Conservation (phyloP, 768 basidiomycete species). For the Lactarius deliciosus region DNA sequence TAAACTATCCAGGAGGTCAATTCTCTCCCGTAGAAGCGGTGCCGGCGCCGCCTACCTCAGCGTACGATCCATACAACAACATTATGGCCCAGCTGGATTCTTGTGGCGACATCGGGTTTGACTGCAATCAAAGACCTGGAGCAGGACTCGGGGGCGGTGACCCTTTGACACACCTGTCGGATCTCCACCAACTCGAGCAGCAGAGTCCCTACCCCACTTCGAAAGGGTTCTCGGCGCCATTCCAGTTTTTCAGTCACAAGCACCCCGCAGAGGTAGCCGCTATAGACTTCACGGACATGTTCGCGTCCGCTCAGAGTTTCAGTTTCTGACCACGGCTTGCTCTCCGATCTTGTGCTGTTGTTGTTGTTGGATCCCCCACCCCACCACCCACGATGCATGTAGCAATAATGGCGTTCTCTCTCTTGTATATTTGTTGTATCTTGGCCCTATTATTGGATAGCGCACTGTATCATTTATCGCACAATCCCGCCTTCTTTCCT, state of each 20-base stretch:
- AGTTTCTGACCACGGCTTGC: constrained; percentile 17
- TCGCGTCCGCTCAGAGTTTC: constrained; percentile 15
- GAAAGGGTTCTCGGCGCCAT: constrained; percentile 1
- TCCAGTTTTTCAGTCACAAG: constrained; percentile 22
- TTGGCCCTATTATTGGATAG: constrained; percentile 22
- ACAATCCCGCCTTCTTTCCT: constrained; percentile 1
- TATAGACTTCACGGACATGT: constrained; percentile 20
- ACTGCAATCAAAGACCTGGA: constrained; percentile 1
- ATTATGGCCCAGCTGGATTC: constrained; percentile 15
- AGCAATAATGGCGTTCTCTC: constrained; percentile 24
- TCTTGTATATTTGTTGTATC: constrained; percentile 25
- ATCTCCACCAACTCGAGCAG: constrained; percentile 4
- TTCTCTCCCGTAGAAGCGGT: constrained; percentile 21
- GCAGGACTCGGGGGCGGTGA: constrained; percentile 2
- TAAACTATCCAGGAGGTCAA: constrained; percentile 16
- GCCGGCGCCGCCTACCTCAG: constrained; percentile 13
- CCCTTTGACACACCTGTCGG: constrained; percentile 1
- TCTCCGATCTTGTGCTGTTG: constrained; percentile 11
- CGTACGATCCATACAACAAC: constrained; percentile 16
- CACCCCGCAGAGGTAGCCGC: constrained; percentile 7
- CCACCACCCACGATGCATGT: constrained; percentile 16
- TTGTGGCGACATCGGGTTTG: constrained; percentile 10
- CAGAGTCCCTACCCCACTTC: constrained; percentile 4
- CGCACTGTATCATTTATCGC: constrained; percentile 28
- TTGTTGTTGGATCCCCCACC: constrained; percentile 7